Conservation (phyloP, 78 protist genomes). For the Guillardia theta region DNA sequence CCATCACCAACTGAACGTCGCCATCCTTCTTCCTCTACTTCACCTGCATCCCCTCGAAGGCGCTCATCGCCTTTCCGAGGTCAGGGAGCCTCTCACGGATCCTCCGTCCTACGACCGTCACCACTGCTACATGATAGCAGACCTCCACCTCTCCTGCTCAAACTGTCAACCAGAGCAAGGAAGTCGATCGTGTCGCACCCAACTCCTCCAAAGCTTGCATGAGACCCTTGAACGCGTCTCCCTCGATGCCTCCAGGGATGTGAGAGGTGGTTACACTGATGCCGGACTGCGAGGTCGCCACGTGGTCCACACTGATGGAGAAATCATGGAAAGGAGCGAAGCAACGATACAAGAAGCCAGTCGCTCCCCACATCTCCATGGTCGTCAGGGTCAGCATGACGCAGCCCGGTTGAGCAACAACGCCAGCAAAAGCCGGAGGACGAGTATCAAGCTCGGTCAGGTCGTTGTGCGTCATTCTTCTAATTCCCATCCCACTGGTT, state of each 20-base stretch:
- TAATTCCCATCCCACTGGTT: too few relatives aligned
- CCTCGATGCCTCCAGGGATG: constrained; percentile 11
- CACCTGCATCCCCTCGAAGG: not conserved
- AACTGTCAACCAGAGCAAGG: too few relatives aligned
- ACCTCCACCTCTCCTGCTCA: not conserved
- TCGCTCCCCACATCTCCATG: constrained; percentile 27
- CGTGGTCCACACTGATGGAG: not conserved
- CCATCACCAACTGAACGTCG: not conserved
- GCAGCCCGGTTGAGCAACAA: not conserved
- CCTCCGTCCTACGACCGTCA: constrained; percentile 13
- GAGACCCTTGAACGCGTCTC: not conserved
- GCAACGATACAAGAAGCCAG: not conserved
- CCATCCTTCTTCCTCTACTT: not conserved
- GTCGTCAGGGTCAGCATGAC: not conserved
- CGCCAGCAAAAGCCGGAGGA: not conserved
- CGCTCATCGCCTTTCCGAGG: not conserved
- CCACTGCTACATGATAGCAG: not conserved
- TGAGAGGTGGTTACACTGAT: not conserved
- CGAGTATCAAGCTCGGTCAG: not conserved
- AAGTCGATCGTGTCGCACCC: not conserved
- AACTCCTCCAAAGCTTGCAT: not conserved
- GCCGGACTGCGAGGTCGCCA: constrained; percentile 22
- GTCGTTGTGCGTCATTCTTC: not conserved
- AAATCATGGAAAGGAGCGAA: not conserved
- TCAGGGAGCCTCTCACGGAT: not conserved